Evolutionary conservation across 2,329 filamentous ascomycete species (phyloP).

Genomic region (Colletotrichum costaricense): DNA sequence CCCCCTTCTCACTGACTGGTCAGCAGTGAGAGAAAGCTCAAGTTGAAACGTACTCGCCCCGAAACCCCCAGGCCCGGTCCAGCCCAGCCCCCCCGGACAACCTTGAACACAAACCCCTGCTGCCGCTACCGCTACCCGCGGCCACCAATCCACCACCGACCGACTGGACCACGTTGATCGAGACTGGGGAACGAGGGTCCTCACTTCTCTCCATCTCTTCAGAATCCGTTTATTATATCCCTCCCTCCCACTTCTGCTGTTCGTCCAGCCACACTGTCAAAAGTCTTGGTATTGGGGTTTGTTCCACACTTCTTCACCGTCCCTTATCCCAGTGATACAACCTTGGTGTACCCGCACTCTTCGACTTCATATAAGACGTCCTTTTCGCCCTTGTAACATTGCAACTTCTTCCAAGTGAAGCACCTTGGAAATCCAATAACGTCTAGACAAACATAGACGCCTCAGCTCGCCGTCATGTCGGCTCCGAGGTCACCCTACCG

Average conservation of each 20-base stretch:
- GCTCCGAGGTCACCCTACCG: constrained; percentile 31
- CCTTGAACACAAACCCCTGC: background rate
- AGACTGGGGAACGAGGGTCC: constrained; percentile 17
- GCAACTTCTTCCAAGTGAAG: background rate
- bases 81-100: constrained; percentile 7
- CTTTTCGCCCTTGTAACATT: background rate
- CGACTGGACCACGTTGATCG: constrained; percentile 12
- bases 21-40: constrained; percentile 5
- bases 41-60: constrained; percentile 31
- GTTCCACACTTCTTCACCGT: constrained; percentile 19
- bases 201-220: constrained; percentile 13
- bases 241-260: background rate
- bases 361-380: background rate
- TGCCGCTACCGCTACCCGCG: background rate
- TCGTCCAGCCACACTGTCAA: background rate
- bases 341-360: background rate
- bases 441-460: background rate
- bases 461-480: constrained; percentile 22
- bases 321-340: background rate
- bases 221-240: background rate
- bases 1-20: background rate
- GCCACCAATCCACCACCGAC: background rate
- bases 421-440: background rate
- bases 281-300: constrained; percentile 14
- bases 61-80: constrained; percentile 10